Evolutionary conservation across 176 grass and related monocot species (phyloP).

Genomic region (Musa acuminata): DNA sequence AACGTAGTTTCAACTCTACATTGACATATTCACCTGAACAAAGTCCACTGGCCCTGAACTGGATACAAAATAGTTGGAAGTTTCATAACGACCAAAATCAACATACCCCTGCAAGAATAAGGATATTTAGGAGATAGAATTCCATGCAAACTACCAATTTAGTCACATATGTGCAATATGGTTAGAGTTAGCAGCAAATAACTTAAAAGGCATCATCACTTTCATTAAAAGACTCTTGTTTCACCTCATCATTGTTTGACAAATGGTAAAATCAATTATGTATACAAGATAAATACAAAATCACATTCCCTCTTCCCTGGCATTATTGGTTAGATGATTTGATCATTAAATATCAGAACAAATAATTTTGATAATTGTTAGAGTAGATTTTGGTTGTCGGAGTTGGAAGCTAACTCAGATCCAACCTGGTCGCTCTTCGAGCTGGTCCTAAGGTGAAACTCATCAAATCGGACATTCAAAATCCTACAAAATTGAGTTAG

Average conservation of each 20-base stretch:
- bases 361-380: background rate
- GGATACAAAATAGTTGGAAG: conserved; percentile 41
- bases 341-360: background rate
- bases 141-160: conserved; percentile 10
- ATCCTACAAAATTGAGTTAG: too few species aligned
- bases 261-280: background rate
- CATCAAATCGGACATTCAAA: too few species aligned
- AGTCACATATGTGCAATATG: conserved; percentile 3
- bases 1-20: background rate
- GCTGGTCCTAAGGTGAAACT: too few species aligned
- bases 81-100: conserved; percentile 78
- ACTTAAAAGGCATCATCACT: background rate
- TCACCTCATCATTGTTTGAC: background rate
- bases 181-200: conserved; percentile 12
- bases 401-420: too few species aligned
- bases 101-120: conserved; percentile 50
- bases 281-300: too few species aligned
- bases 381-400: too few species aligned
- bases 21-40: conserved; percentile 51
- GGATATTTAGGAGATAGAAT: background rate
- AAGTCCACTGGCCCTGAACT: conserved; percentile 53
- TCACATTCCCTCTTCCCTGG: too few species aligned
- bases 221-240: background rate
- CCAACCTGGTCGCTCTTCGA: too few species aligned
- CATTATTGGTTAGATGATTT: too few species aligned